A percentile compares a stretch with the other conserved stretches of the same genome.
These are phyloP conservation scores for Fusarium succisae DNA, from an alignment of 2,329 filamentous ascomycete species.

Conservation along the genomic window DNA sequence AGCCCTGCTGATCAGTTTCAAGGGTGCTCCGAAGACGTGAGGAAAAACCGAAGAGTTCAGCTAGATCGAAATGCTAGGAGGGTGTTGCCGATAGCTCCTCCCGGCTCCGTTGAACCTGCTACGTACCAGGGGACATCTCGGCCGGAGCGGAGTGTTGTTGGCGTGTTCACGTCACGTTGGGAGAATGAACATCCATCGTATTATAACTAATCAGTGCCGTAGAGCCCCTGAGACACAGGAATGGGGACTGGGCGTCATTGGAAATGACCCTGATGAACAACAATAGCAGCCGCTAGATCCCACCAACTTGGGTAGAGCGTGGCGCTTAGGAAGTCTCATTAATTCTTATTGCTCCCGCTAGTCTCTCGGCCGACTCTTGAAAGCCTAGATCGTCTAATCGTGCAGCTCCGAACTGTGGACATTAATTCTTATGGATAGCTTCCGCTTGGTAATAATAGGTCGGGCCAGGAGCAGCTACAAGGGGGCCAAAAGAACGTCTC, in stretches of 20 bases:
- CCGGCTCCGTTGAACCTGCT: conserved; percentile 5
- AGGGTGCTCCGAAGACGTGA: neutral
- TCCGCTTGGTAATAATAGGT: conserved; percentile 2
- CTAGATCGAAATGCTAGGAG: conserved; percentile 1
- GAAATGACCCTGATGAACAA: neutral
- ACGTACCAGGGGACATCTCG: conserved; percentile 25
- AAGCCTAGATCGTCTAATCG: neutral
- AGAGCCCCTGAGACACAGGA: conserved; percentile 1
- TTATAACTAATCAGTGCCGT: neutral
- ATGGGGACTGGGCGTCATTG: neutral
- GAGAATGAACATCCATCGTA: conserved; percentile 18
- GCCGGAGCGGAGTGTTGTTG: conserved; percentile 17
- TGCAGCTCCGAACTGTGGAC: neutral
- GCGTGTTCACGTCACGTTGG: conserved; percentile 30
- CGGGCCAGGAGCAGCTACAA: neutral
- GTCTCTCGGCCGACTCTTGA: conserved; percentile 16
- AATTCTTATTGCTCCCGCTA: conserved; percentile 12
- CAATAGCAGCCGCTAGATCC: neutral
- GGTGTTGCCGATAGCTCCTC: conserved; percentile 12
- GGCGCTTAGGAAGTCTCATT: conserved; percentile 7
- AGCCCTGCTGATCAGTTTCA: neutral
- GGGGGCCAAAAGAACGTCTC: conserved; percentile 4
- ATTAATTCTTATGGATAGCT: neutral
- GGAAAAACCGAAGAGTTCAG: conserved; percentile 1
- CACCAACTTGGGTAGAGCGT: conserved; percentile 10